Evolutionary conservation across 2,329 filamentous ascomycete species (phyloP).

Genomic region (Hymenoscyphus scutula): DNA sequence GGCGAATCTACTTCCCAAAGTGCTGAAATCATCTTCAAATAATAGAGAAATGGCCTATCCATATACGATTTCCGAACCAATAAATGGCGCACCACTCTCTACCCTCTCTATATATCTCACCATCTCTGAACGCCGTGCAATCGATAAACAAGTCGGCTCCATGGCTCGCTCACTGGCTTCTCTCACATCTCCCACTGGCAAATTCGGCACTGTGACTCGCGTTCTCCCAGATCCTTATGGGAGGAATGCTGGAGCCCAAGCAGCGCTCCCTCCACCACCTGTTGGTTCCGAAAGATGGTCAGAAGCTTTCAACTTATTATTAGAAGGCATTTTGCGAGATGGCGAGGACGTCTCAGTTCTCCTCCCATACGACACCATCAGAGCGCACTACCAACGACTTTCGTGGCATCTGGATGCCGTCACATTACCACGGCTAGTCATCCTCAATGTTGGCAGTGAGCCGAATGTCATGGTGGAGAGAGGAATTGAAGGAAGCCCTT

Average conservation of each 20-base stretch:
- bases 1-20: conserved; percentile 23
- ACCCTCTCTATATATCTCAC: conserved; percentile 30
- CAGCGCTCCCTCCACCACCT: conserved; percentile 9
- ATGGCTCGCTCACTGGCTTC: conserved; percentile 31
- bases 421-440: conserved; percentile 49
- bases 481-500: conserved; percentile 13
- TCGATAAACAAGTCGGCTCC: conserved; percentile 33
- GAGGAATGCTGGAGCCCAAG: conserved; percentile 1
- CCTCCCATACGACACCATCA: conserved; percentile 55
- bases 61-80: conserved; percentile 33
- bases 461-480: conserved; percentile 47
- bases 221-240: conserved; percentile 27
- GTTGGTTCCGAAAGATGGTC: conserved; percentile 48
- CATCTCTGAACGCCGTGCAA: conserved; percentile 23
- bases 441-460: conserved; percentile 52
- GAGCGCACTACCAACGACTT: conserved; percentile 51
- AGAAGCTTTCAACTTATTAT: conserved; percentile 53
- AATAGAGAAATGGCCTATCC: conserved; percentile 34
- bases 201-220: conserved; percentile 32
- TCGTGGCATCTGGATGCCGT: conserved; percentile 52
- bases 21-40: conserved; percentile 35
- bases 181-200: conserved; percentile 30
- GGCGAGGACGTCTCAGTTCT: conserved; percentile 59
- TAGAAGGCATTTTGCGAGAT: conserved; percentile 57
- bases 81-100: conserved; percentile 29